phyloP scores from a whole-genome alignment of 2,329 filamentous ascomycete genomes.

The Ophiostoma novo-ulmi region DNA sequence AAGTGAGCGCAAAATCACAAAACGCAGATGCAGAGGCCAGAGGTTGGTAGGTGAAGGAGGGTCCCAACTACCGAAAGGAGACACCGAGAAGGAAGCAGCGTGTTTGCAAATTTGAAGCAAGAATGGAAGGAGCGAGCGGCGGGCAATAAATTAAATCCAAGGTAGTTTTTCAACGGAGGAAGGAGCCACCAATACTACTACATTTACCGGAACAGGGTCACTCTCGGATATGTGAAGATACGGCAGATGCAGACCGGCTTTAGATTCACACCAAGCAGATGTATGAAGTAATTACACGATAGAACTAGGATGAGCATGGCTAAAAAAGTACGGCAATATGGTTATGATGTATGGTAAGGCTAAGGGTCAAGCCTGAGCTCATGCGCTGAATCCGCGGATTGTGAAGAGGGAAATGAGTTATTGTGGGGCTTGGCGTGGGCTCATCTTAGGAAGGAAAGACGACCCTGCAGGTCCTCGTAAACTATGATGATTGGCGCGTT shows the following conservation, averaged over 20 bases:
- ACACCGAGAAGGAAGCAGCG: neutral
- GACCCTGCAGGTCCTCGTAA: neutral
- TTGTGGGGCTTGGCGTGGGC: neutral
- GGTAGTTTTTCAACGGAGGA: neutral
- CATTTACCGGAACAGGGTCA: neutral
- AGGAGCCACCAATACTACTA: neutral
- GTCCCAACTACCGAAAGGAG: neutral
- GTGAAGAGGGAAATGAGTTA: neutral
- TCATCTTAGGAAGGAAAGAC: conserved; percentile 1
- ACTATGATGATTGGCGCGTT: neutral
- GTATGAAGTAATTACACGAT: too few relatives aligned
- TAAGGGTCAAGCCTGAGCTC: neutral
- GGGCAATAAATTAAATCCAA: too few relatives aligned
- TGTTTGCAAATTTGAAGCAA: neutral
- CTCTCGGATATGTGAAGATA: neutral
- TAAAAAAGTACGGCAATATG: neutral
- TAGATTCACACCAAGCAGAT: neutral
- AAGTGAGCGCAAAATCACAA: neutral
- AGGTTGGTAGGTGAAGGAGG: neutral
- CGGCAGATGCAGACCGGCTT: neutral
- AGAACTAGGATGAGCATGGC: neutral
- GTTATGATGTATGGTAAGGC: neutral
- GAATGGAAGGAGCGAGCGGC: neutral
- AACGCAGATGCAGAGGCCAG: neutral
- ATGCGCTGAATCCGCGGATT: conserved; percentile 1